Conservation (phyloP, 768 basidiomycete genomes). For the Sistotremastrum niveocremeum region DNA sequence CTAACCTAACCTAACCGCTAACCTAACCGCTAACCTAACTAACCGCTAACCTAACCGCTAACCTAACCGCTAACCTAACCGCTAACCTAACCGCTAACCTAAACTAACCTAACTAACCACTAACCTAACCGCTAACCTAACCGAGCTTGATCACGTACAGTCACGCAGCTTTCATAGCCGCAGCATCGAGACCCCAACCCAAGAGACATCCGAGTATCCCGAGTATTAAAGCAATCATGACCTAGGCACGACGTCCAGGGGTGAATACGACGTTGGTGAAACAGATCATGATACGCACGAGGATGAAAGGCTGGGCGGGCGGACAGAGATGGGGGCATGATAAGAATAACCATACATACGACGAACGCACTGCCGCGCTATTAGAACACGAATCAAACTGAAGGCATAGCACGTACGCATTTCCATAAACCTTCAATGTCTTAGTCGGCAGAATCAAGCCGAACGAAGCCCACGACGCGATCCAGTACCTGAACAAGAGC, state of each 20-base stretch:
- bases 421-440: slow-evolving; percentile 24
- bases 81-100: too few relatives aligned
- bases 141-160: slow-evolving; percentile 21
- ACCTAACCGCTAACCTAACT: too few relatives aligned
- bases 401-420: slow-evolving; percentile 21
- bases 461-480: slow-evolving; percentile 26
- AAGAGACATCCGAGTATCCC: slow-evolving; percentile 30
- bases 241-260: too few relatives aligned
- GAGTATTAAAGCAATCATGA: slow-evolving; percentile 29
- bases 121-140: too few relatives aligned
- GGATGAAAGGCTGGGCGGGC: slow-evolving; percentile 35
- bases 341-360: slow-evolving; percentile 23
- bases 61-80: too few relatives aligned
- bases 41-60: too few relatives aligned
- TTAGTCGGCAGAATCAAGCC: slow-evolving; percentile 26
- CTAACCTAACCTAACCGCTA: too few relatives aligned
- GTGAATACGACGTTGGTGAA: too few relatives aligned
- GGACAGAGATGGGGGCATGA: slow-evolving; percentile 36
- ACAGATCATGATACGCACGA: too few relatives aligned
- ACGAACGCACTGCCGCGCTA: slow-evolving; percentile 31
- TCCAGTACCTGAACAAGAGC: slow-evolving; percentile 26
- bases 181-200: slow-evolving; percentile 43
- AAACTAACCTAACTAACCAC: too few relatives aligned
- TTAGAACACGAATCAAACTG: too few relatives aligned
- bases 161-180: slow-evolving; percentile 35